A percentile compares a stretch with the other conserved stretches of the same genome.
Evolutionary conservation across 1,139 yeast genomes (phyloP).

Genomic region (Geotrichum armillariae): DNA sequence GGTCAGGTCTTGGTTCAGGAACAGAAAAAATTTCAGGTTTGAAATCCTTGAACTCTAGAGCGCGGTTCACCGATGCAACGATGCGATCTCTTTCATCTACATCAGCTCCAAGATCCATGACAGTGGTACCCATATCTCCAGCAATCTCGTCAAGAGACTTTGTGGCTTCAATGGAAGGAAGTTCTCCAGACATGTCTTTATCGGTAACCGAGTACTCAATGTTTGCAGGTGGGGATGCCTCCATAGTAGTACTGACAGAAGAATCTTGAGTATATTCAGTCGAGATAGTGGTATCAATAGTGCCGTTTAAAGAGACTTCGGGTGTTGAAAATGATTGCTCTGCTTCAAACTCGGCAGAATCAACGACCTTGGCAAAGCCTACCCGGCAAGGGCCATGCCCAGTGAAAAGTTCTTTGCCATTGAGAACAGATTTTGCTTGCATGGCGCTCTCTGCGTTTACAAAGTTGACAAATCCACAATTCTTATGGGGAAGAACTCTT

Average conservation of each 20-base stretch:
- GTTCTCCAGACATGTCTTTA: slow-evolving; percentile 18
- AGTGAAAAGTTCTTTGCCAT: slow-evolving; percentile 78
- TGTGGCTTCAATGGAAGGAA: slow-evolving; percentile 28
- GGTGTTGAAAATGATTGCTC: neutral
- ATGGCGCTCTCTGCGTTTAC: slow-evolving; percentile 70
- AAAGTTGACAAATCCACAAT: slow-evolving; percentile 74
- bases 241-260: neutral
- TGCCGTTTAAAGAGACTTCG: neutral
- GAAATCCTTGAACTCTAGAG: slow-evolving; percentile 32
- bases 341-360: slow-evolving; percentile 15
- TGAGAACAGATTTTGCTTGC: slow-evolving; percentile 71
- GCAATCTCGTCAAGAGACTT: slow-evolving; percentile 34
- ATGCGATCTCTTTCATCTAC: slow-evolving; percentile 29
- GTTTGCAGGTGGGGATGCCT: slow-evolving; percentile 10
- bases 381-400: slow-evolving; percentile 51
- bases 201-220: slow-evolving; percentile 26
- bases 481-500: slow-evolving; percentile 53
- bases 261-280: slow-evolving; percentile 1
- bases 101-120: slow-evolving; percentile 38
- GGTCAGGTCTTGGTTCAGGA: slow-evolving; percentile 39
- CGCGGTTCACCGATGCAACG: slow-evolving; percentile 32
- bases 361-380: slow-evolving; percentile 42
- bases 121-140: slow-evolving; percentile 32
- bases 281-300: neutral
- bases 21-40: slow-evolving; percentile 34